Percentiles rank a stretch among this genome's conserved stretches.
These are phyloP conservation scores for Cutaneotrichosporon arboriforme DNA, from an alignment of 1,284 basidiomycete genomes.

Conservation along the genomic window DNA sequence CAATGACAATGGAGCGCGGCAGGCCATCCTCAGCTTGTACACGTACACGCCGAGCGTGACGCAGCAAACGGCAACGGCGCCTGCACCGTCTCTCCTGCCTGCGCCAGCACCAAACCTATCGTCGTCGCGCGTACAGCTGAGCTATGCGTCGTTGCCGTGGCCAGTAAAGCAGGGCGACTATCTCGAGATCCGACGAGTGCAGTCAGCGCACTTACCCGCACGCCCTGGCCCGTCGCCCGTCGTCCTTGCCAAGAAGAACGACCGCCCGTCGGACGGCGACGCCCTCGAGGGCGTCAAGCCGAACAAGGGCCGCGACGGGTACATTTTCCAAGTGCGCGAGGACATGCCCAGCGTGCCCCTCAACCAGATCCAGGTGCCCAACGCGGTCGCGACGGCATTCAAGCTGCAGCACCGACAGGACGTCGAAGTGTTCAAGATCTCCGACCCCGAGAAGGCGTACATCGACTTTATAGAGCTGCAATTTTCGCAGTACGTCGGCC, in stretches of 20 bases:
- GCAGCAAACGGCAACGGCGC: not conserved
- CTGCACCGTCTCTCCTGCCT: conserved; percentile 3
- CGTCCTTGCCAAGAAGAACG: not conserved
- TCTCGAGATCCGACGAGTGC: conserved; percentile 36
- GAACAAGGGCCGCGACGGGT: conserved; percentile 34
- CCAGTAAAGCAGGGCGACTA: conserved; percentile 35
- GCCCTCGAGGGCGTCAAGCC: conserved; percentile 33
- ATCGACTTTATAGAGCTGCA: conserved; percentile 81
- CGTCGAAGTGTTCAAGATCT: conserved; percentile 42
- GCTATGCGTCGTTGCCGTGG: conserved; percentile 36
- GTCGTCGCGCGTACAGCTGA: conserved; percentile 29
- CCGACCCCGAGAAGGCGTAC: conserved; percentile 53
- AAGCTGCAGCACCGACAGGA: conserved; percentile 44
- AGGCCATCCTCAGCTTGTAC: conserved; percentile 23
- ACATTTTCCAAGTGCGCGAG: conserved; percentile 38
- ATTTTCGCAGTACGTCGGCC: conserved; percentile 87
- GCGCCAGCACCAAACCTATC: conserved; percentile 11
- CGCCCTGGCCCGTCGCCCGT: not conserved
- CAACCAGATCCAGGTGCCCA: conserved; percentile 43
- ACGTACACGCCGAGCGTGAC: conserved; percentile 25
- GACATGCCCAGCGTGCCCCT: conserved; percentile 31
- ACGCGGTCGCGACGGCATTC: conserved; percentile 41
- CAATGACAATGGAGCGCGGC: not conserved
- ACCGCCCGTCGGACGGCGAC: conserved; percentile 19
- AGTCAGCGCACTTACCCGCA: not conserved